Percentiles rank a stretch among this genome's conserved stretches.
Conservation (phyloP, 768 basidiomycete genomes). For the Rhodotorula sphaerocarpa region DNA sequence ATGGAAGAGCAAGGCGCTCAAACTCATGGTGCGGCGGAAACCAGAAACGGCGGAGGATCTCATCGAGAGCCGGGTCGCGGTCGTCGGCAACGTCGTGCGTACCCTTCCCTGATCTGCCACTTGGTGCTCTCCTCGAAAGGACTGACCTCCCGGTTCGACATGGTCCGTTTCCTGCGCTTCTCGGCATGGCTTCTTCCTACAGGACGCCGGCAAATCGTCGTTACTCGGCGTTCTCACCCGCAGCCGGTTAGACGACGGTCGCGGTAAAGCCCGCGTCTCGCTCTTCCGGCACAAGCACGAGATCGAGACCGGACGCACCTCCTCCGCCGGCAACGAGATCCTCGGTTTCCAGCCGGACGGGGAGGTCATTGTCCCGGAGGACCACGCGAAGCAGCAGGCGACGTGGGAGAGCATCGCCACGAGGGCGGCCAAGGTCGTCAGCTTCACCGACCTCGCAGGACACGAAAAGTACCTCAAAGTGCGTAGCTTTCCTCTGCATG, state of each 20-base stretch:
- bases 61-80: constrained; percentile 80
- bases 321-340: constrained; percentile 91
- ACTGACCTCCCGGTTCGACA: neutral
- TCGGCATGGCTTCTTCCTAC: too few relatives aligned
- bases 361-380: constrained; percentile 31
- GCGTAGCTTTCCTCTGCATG: constrained; percentile 43
- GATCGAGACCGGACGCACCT: constrained; percentile 83
- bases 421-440: constrained; percentile 81
- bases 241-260: constrained; percentile 50
- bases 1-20: constrained; percentile 23
- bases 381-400: constrained; percentile 59
- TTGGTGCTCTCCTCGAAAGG: neutral
- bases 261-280: constrained; percentile 56
- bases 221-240: constrained; percentile 64
- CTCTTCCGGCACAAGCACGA: constrained; percentile 97
- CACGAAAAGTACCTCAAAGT: constrained; percentile 66
- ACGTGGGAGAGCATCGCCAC: constrained; percentile 92
- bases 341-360: constrained; percentile 32
- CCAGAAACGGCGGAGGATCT: constrained; percentile 39
- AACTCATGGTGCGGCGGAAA: constrained; percentile 19
- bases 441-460: constrained; percentile 92
- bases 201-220: constrained; percentile 40
- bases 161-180: neutral
- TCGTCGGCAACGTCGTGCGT: constrained; percentile 72
- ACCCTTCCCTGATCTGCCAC: too few relatives aligned